These are phyloP conservation scores for Peronosclerospora sorghi DNA, from an alignment of 352 stramenopile genomes.

Conservation along the genomic window DNA sequence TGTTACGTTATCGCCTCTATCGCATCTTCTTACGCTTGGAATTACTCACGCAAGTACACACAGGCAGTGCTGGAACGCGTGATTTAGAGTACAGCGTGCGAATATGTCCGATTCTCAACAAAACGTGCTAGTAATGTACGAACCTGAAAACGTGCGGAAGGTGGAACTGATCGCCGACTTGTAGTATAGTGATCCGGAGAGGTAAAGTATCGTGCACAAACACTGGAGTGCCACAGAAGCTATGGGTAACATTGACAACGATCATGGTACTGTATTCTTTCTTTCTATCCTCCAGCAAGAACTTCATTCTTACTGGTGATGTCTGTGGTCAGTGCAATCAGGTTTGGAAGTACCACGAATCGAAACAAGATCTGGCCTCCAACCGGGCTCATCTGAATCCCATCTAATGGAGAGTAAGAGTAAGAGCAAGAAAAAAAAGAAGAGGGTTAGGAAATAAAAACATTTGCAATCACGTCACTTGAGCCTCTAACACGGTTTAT, in stretches of 20 bases:
- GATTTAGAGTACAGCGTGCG: too few species aligned
- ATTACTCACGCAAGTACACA: too few species aligned
- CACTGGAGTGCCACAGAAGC: slow-evolving; percentile 31
- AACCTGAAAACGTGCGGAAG: slow-evolving; percentile 54
- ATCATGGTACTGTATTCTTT: slow-evolving; percentile 29
- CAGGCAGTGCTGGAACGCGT: too few species aligned
- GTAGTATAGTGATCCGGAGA: slow-evolving; percentile 36
- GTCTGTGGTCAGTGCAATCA: slow-evolving; percentile 20
- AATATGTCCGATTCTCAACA: too few species aligned
- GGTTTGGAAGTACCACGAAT: slow-evolving; percentile 27
- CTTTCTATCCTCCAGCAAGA: background rate
- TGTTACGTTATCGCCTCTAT: too few species aligned
- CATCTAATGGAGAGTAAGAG: background rate
- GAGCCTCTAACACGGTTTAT: too few species aligned
- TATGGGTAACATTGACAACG: slow-evolving; percentile 32
- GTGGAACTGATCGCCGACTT: slow-evolving; percentile 33
- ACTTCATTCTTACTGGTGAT: background rate
- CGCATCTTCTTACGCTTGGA: too few species aligned
- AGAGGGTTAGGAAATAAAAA: slow-evolving; percentile 16
- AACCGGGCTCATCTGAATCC: too few species aligned
- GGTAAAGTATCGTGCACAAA: slow-evolving; percentile 24
- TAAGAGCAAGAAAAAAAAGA: slow-evolving; percentile 34
- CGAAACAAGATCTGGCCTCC: slow-evolving; percentile 2
- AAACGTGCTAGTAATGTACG: slow-evolving; percentile 52
- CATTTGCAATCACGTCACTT: too few species aligned